Conservation (phyloP, 2,329 filamentous ascomycete genomes). For the Botrytis squamosa region DNA sequence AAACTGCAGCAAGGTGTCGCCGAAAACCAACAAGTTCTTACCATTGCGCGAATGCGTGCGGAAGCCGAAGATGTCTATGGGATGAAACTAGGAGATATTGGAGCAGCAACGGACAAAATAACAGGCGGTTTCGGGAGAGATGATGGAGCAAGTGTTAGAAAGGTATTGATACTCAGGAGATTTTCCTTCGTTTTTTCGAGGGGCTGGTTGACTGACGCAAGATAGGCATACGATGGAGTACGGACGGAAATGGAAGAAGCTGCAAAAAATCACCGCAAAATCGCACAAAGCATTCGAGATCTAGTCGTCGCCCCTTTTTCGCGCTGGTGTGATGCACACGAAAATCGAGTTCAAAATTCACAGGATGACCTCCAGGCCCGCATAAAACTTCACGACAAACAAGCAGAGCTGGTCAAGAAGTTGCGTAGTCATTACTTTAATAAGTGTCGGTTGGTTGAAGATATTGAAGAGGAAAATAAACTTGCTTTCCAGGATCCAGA, state of each 20-base stretch:
- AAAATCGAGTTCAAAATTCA: slow-evolving; percentile 84
- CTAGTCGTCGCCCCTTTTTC: slow-evolving; percentile 92
- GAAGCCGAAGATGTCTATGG: slow-evolving; percentile 93
- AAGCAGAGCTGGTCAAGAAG: slow-evolving; percentile 88
- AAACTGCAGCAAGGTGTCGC: slow-evolving; percentile 96
- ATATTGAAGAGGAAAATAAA: slow-evolving; percentile 98
- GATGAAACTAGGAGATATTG: slow-evolving; percentile 75
- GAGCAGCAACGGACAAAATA: slow-evolving; percentile 77
- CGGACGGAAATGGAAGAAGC: slow-evolving; percentile 91
- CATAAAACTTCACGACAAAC: slow-evolving; percentile 90
- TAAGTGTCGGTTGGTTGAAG: slow-evolving; percentile 94
- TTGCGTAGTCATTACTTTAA: slow-evolving; percentile 97
- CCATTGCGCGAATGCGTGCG: slow-evolving; percentile 87
- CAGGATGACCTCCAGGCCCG: slow-evolving; percentile 90
- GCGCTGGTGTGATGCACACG: slow-evolving; percentile 95
- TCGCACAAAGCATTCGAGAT: slow-evolving; percentile 93
- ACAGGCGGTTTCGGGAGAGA: slow-evolving; percentile 82
- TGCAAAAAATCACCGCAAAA: slow-evolving; percentile 86
- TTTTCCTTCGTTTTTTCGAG: neutral
- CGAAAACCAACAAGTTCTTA: slow-evolving; percentile 92
- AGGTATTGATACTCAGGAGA: slow-evolving; percentile 63
- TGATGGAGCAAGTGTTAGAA: slow-evolving; percentile 92
- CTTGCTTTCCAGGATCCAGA: slow-evolving; percentile 90
- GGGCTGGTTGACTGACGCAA: slow-evolving; percentile 29
- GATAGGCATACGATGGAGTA: slow-evolving; percentile 88